Conservation (phyloP, 306 rosid species). For the Macrotyloma uniflorum region DNA sequence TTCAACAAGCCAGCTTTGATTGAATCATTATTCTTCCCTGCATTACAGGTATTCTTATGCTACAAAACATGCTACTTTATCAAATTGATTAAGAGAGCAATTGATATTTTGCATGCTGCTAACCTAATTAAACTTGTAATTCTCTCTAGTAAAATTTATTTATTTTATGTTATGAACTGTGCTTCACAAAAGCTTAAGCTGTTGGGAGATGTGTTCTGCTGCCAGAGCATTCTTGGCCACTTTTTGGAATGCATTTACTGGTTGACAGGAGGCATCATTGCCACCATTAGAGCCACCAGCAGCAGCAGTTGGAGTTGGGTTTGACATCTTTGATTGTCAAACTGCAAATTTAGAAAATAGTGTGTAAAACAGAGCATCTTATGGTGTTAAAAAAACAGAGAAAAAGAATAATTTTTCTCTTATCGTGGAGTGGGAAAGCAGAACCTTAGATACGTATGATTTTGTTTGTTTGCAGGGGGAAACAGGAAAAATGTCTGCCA, state of each 20-base stretch:
- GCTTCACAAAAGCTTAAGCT: background rate
- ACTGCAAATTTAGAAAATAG: too few species aligned
- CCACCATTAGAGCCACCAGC: too few species aligned
- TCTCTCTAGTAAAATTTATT: background rate
- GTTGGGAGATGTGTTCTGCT: background rate
- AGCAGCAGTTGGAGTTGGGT: too few species aligned
- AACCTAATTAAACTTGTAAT: background rate
- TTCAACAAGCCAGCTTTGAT: constrained; percentile 88
- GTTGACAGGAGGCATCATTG: too few species aligned
- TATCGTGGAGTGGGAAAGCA: too few species aligned
- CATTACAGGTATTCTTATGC: constrained; percentile 73
- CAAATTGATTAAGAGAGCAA: background rate
- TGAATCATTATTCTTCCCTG: constrained; percentile 88
- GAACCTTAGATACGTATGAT: too few species aligned
- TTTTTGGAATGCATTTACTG: too few species aligned
- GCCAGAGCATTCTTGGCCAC: background rate
- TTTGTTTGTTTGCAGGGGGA: constrained; percentile 90
- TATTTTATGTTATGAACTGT: background rate
- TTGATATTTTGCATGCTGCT: constrained; percentile 3
- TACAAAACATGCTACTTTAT: background rate
- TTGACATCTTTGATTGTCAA: too few species aligned
- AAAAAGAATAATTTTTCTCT: too few species aligned
- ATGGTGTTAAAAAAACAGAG: too few species aligned
- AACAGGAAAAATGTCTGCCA: constrained; percentile 95
- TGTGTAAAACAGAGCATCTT: too few species aligned